Base-by-base conservation (phyloP, 768 basidiomycete genomes). In the Lepiota brunneoincarnata region DNA sequence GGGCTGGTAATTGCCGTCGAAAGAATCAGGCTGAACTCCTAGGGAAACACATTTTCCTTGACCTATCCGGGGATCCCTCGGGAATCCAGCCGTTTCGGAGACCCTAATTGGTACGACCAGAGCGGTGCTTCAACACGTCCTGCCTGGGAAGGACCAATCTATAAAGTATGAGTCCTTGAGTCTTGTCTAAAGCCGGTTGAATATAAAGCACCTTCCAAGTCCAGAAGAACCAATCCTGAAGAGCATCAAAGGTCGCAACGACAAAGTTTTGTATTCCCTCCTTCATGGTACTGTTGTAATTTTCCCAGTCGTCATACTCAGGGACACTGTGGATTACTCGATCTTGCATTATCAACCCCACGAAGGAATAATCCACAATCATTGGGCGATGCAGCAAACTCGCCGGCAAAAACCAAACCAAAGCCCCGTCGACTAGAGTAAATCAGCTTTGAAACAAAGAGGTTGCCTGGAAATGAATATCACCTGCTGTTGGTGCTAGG, bases 31-130 rank as follows among this genome's bases (percentile, higher is more conserved):
- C 4, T 64, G 34, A 20, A 70, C 69, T 20, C 79, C 81, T 12
- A 87, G 67, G 2, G 76, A 70, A 20, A 62, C 71, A 63, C 91
- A 93, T 46, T 78, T 75, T 18, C 90, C 91, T 31, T 72, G 43
- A 4, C 83, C 79, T 4, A 60, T 67, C 40, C 90, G 75, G 15
- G 91, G 91, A 65, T 93, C 87, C 1, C n/a, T 67, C 64, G 6
- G 91, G 89, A 36, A 92, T 82, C 84, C 87, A 92, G 24, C 91
- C 92, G 26, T 86, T 71, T 59, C 82, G 69, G 51, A 92, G 74
- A 3, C 73, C n/a, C 72, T 0, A 75, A 69, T 50, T 72, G 66
- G 56, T 77, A 77, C 0, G 73, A 72, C 75, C 75, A 77, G 21
- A 69, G 59, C 5, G 75, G 74, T 2, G 73, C 51, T 55, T 71